Conservation (phyloP, 2,329 filamentous ascomycete genomes). For the Didymella arachidicola region DNA sequence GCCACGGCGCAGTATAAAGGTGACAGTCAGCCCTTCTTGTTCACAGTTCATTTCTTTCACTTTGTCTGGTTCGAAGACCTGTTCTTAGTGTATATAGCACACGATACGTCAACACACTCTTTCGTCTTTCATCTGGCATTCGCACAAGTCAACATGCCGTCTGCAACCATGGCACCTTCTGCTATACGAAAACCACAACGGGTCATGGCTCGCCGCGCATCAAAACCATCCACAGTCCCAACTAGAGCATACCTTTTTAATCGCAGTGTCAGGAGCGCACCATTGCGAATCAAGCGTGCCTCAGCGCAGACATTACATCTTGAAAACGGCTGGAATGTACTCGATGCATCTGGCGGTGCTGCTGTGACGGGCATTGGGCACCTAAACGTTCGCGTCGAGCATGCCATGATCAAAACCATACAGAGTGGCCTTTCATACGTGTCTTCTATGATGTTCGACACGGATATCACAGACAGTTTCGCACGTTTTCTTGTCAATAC, state of each 20-base stretch:
- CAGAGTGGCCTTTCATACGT: constrained; percentile 64
- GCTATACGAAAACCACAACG: constrained; percentile 18
- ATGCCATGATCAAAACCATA: constrained; percentile 68
- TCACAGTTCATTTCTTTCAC: not conserved
- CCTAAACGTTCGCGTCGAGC: constrained; percentile 66
- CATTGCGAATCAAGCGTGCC: constrained; percentile 56
- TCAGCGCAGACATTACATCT: constrained; percentile 62
- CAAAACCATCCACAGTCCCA: constrained; percentile 3
- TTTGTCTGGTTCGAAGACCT: not conserved
- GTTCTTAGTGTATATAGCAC: not conserved
- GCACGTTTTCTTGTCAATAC: constrained; percentile 59
- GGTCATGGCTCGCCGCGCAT: constrained; percentile 15
- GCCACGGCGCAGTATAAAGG: constrained; percentile 13
- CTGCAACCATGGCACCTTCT: constrained; percentile 15
- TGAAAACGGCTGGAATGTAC: constrained; percentile 60
- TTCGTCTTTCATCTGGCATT: not conserved
- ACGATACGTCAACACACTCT: not conserved
- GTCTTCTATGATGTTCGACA: constrained; percentile 66
- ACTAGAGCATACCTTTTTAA: constrained; percentile 54
- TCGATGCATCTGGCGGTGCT: constrained; percentile 77
- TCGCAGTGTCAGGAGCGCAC: constrained; percentile 59
- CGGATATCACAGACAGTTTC: constrained; percentile 61
- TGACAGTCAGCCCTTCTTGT: constrained; percentile 1
- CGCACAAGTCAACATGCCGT: constrained; percentile 3
- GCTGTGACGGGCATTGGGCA: constrained; percentile 77